Evolutionary conservation across 768 basidiomycete species (phyloP).

Genomic region (Cystobasidium tubakii): DNA sequence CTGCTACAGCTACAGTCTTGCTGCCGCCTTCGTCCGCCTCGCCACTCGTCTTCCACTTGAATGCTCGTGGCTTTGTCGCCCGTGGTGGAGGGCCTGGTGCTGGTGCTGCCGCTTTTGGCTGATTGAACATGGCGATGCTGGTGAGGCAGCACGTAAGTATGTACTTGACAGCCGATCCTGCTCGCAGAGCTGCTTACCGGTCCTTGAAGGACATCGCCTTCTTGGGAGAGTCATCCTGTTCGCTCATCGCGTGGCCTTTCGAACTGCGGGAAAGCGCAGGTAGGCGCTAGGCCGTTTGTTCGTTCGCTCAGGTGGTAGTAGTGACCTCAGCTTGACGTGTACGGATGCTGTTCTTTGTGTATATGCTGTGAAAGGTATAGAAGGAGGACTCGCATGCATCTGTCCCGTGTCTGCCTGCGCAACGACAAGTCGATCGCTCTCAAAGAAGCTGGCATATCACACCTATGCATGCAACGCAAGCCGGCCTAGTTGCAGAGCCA

Average conservation of each 20-base stretch:
- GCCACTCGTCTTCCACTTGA: slow-evolving; percentile 36
- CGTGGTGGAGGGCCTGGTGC: slow-evolving; percentile 20
- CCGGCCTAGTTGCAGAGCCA: too few species aligned
- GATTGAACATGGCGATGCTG: slow-evolving; percentile 37
- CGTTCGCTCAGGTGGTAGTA: too few species aligned
- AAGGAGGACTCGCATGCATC: too few species aligned
- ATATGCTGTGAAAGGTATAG: too few species aligned
- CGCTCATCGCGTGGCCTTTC: background rate
- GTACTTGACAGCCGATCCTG: background rate
- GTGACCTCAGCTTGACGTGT: too few species aligned
- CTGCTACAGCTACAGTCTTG: slow-evolving; percentile 13
- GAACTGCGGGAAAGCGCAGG: background rate
- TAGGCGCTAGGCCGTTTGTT: background rate
- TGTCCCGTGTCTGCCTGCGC: too few species aligned
- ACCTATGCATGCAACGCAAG: too few species aligned
- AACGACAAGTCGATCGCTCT: too few species aligned
- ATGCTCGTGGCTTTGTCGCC: slow-evolving; percentile 22
- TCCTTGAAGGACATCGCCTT: slow-evolving; percentile 18
- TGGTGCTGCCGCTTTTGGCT: slow-evolving; percentile 29
- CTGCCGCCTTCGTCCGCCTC: background rate
- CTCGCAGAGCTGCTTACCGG: slow-evolving; percentile 1
- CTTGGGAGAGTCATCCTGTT: slow-evolving; percentile 16
- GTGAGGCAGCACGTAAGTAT: background rate
- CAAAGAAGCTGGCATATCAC: too few species aligned
- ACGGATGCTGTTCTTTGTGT: too few species aligned